Evolutionary conservation across 2,329 filamentous ascomycete species (phyloP).

Genomic region (Penicillium decumbens): DNA sequence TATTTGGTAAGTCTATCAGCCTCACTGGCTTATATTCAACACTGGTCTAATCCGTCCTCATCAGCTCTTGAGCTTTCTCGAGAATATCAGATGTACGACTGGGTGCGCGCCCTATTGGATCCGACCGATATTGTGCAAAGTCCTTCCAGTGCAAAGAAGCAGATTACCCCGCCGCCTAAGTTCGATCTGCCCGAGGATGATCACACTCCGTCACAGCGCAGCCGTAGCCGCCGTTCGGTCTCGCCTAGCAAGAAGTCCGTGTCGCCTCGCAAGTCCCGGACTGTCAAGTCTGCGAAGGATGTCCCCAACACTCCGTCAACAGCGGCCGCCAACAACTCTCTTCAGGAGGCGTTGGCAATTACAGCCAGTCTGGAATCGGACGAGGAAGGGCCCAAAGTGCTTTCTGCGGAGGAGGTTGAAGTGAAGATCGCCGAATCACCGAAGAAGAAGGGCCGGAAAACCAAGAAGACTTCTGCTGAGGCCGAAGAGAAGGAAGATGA

Average conservation of each 20-base stretch:
- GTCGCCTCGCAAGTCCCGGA: constrained; percentile 53
- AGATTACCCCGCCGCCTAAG: constrained; percentile 74
- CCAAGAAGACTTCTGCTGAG: constrained; percentile 21
- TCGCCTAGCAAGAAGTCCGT: constrained; percentile 51
- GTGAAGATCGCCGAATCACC: constrained; percentile 18
- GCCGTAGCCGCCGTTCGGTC: constrained; percentile 56
- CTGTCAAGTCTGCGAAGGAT: constrained; percentile 48
- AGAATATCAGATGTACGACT: constrained; percentile 79
- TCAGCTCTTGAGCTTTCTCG: constrained; percentile 73
- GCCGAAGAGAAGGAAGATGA: constrained; percentile 15
- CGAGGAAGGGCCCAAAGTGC: constrained; percentile 10
- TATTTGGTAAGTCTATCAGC: constrained; percentile 51
- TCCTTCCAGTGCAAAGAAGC: constrained; percentile 65
- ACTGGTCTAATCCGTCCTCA: background rate
- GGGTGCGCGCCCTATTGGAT: constrained; percentile 91
- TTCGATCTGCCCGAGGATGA: constrained; percentile 58
- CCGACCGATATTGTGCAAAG: constrained; percentile 69
- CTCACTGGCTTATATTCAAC: background rate
- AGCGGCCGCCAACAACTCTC: constrained; percentile 45
- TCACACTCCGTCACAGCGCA: constrained; percentile 35
- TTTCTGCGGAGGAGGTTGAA: constrained; percentile 25
- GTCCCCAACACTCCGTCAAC: constrained; percentile 45
- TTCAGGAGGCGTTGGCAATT: constrained; percentile 48
- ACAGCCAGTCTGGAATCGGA: constrained; percentile 35
- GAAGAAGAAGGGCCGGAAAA: constrained; percentile 19